These are phyloP conservation scores for Tylopilus subfusipes DNA, from an alignment of 768 basidiomycete species.

Conservation along the genomic window DNA sequence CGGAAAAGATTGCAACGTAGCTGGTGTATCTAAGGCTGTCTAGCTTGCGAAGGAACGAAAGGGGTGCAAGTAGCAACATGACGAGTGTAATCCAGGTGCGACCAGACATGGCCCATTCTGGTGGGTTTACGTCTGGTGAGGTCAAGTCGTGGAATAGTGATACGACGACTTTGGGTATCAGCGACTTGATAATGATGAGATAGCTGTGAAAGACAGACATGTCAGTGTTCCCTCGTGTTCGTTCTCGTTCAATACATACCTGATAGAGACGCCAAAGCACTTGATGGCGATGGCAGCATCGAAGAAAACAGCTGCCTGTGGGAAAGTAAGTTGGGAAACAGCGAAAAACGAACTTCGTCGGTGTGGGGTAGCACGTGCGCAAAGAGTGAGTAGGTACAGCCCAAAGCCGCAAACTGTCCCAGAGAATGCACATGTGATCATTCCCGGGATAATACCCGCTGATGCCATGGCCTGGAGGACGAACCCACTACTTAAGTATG, in stretches of 20 bases:
- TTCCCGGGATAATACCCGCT: conserved; percentile 84
- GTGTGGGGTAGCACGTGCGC: conserved; percentile 72
- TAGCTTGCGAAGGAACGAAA: conserved; percentile 78
- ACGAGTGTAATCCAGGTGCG: conserved; percentile 79
- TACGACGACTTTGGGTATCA: conserved; percentile 87
- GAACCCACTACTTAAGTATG: background rate
- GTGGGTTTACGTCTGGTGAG: conserved; percentile 59
- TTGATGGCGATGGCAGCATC: conserved; percentile 94
- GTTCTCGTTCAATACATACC: conserved; percentile 41
- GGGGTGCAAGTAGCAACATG: conserved; percentile 73
- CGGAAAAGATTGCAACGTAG: conserved; percentile 87
- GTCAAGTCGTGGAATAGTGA: conserved; percentile 79
- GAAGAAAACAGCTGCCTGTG: conserved; percentile 81
- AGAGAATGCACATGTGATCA: conserved; percentile 82
- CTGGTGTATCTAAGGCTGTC: conserved; percentile 88
- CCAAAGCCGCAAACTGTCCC: conserved; percentile 78
- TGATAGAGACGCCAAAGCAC: conserved; percentile 95
- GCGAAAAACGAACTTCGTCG: conserved; percentile 81
- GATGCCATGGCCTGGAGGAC: conserved; percentile 77
- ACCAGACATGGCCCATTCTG: conserved; percentile 72
- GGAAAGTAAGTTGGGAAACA: conserved; percentile 83
- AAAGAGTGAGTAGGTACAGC: conserved; percentile 81
- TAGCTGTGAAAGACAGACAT: conserved; percentile 46
- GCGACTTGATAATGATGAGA: conserved; percentile 86
- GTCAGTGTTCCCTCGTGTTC: background rate